These are phyloP conservation scores for Craterostigma plantagineum DNA, from an alignment of 257 asterid genomes.

Conservation along the genomic window DNA sequence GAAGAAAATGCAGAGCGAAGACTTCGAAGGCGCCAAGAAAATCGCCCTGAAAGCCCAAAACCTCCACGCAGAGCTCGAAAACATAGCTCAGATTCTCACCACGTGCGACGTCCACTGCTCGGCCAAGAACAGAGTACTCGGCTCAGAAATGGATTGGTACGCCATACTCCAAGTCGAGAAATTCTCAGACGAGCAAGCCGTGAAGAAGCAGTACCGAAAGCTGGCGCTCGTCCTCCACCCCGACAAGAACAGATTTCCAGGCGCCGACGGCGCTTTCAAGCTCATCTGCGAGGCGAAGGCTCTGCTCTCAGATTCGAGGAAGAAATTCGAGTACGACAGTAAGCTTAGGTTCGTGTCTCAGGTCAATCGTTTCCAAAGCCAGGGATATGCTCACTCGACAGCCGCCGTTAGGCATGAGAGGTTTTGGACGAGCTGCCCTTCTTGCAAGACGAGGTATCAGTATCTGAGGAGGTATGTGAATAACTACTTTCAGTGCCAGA, in stretches of 20 bases:
- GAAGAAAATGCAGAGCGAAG: constrained; percentile 35
- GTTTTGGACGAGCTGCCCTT: constrained; percentile 43
- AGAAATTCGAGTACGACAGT: constrained; percentile 31
- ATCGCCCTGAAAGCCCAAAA: constrained; percentile 36
- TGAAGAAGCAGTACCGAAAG: constrained; percentile 49
- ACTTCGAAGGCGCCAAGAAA: constrained; percentile 42
- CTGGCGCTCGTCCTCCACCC: constrained; percentile 56
- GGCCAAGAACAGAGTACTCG: constrained; percentile 23
- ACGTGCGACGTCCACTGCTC: constrained; percentile 52
- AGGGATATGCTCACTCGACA: constrained; percentile 7
- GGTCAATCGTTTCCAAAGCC: constrained; percentile 14
- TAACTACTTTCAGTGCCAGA: constrained; percentile 16
- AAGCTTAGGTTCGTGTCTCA: constrained; percentile 13
- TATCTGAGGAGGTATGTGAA: constrained; percentile 12
- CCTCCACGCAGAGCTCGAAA: constrained; percentile 46
- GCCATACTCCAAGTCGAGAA: constrained; percentile 41
- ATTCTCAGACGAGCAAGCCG: constrained; percentile 19
- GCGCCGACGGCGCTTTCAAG: constrained; percentile 60
- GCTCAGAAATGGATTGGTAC: constrained; percentile 48
- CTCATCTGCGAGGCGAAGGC: constrained; percentile 43
- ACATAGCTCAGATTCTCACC: constrained; percentile 33
- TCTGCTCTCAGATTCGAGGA: constrained; percentile 28
- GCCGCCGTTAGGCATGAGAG: constrained; percentile 8
- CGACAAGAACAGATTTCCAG: constrained; percentile 45
- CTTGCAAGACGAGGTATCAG: constrained; percentile 18